These are phyloP conservation scores for Bryopsis sp. DNA, from an alignment of 139 green algal genomes.

Conservation along the genomic window DNA sequence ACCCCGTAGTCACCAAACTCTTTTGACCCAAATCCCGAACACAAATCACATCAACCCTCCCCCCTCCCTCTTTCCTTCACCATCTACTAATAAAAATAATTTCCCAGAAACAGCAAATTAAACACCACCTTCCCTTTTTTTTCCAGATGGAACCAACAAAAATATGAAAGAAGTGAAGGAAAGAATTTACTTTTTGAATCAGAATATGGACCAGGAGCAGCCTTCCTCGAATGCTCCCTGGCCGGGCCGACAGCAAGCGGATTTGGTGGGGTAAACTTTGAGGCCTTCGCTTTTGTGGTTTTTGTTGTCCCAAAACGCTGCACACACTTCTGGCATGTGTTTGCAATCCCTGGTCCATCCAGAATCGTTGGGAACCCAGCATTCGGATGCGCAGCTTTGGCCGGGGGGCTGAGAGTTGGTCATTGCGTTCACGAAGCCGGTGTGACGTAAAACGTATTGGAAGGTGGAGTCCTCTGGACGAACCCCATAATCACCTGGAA, in stretches of 20 bases:
- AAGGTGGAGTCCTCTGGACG: constrained; percentile 23
- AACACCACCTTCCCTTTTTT: too few relatives aligned
- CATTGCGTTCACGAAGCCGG: constrained; percentile 27
- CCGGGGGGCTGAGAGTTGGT: constrained; percentile 25
- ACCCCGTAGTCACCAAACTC: too few relatives aligned
- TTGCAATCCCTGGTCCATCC: constrained; percentile 20
- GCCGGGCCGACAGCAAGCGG: constrained; percentile 37
- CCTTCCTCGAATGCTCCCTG: constrained; percentile 33
- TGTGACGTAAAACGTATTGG: constrained; percentile 21
- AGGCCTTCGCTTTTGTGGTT: not conserved
- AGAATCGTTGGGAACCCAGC: constrained; percentile 24
- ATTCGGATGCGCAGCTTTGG: constrained; percentile 21
- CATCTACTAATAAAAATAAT: too few relatives aligned
- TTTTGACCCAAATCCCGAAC: too few relatives aligned
- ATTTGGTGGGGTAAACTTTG: constrained; percentile 31
- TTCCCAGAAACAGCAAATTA: too few relatives aligned
- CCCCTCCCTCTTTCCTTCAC: too few relatives aligned
- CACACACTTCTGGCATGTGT: constrained; percentile 20
- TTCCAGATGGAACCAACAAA: too few relatives aligned
- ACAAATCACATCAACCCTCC: too few relatives aligned
- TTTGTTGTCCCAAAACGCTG: constrained; percentile 17
- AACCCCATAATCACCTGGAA: constrained; percentile 25
- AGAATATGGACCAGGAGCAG: constrained; percentile 31
- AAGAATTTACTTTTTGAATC: too few relatives aligned
- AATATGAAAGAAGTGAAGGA: too few relatives aligned